Evolutionary conservation across 2,329 filamentous ascomycete genomes (phyloP).

Genomic region (Monosporascus sp.): DNA sequence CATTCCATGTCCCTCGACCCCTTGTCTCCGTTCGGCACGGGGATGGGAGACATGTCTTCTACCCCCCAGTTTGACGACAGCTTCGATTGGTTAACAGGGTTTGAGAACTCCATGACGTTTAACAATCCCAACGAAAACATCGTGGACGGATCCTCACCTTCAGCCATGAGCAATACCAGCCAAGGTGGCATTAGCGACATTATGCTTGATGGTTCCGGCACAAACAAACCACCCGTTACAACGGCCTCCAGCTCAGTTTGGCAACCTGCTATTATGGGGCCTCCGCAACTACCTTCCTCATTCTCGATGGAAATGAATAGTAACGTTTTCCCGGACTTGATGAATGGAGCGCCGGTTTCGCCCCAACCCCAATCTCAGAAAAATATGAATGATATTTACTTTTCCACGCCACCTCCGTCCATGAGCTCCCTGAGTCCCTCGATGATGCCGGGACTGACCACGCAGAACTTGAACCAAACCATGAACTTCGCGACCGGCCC

Average conservation of each 20-base stretch:
- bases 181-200: conserved; percentile 88
- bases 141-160: conserved; percentile 89
- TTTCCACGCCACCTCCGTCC: conserved; percentile 71
- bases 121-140: conserved; percentile 68
- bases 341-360: conserved; percentile 66
- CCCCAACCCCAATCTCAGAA: conserved; percentile 70
- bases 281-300: conserved; percentile 61
- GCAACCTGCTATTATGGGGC: conserved; percentile 64
- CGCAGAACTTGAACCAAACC: conserved; percentile 58
- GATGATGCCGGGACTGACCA: conserved; percentile 58
- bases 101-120: conserved; percentile 72
- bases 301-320: conserved; percentile 72
- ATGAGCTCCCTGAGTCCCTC: conserved; percentile 70
- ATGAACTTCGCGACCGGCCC: conserved; percentile 60
- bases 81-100: conserved; percentile 77
- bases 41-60: conserved; percentile 52
- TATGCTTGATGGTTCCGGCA: conserved; percentile 71
- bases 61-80: conserved; percentile 64
- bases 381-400: conserved; percentile 67
- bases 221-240: conserved; percentile 52
- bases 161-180: conserved; percentile 90
- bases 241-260: conserved; percentile 57
- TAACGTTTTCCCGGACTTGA: conserved; percentile 71
- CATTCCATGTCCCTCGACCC: conserved; percentile 60
- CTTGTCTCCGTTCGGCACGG: conserved; percentile 53